Base-by-base conservation (phyloP, 2,329 filamentous ascomycete species). In the Lojkania enalia region DNA sequence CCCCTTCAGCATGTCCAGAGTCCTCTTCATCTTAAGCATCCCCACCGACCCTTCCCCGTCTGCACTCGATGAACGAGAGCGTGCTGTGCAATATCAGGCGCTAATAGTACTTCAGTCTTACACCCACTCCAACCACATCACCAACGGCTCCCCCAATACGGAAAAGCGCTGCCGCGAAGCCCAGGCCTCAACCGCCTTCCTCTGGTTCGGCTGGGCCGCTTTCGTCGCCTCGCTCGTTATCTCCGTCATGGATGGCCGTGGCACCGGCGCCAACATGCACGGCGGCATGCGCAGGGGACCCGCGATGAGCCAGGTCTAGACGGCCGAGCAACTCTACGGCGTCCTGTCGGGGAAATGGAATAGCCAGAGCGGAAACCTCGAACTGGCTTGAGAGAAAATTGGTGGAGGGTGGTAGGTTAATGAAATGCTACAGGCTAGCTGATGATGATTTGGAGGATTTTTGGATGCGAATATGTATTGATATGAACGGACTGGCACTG, bases 141-240 rank as follows among this genome's bases (percentile, higher is more conserved):
- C 77, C 19, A 86, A 78, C 64, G 84, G 84, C 45, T 84, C 83
- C 35, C 48, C 53, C 49, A 65, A 85, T 68, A 74, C 78, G 48
- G 68, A 75, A 64, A 83, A 85, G 74, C 80, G 86, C 54, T 91
- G 88, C 73, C 83, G 81, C 51, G 83, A 89, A 71, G 80, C 88
- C 13, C 87, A 91, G 73, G 87, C 87, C 27, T 80, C 81, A 51
- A 82, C 81, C 23, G 86, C 82, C 27, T 92, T 92, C 73, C 78
- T 89, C 71, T 92, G 86, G 86, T 90, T 91, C 72, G 79, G 88
- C 37, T 88, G 85, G 66, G 77, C 74, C 29, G 75, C 79, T 19
- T 87, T 85, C 61, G 71, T 75, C 20, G 82, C 64, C 14, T 71
- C 74, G 3, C 77, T 78, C 30, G 65, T 83, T 33, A 73, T 81